Conservation (phyloP, 164 flowering plant genomes). For the Paratinospora sagittata region DNA sequence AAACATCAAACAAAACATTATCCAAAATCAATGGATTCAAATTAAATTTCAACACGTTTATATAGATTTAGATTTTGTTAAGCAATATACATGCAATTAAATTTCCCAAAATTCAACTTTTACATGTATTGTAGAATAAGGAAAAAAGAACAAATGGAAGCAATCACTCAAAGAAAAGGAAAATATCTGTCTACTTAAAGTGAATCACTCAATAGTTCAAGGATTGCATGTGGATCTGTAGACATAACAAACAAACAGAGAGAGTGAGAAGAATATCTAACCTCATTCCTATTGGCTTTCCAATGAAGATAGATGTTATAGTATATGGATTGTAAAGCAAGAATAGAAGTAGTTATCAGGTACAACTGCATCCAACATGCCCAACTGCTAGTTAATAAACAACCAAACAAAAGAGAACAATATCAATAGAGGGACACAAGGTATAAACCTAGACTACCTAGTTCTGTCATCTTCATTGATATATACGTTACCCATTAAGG, state of each 20-base stretch:
- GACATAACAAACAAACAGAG: not conserved
- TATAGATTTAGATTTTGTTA: too few relatives aligned
- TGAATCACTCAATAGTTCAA: too few relatives aligned
- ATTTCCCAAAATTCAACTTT: too few relatives aligned
- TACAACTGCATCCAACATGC: slow-evolving; percentile 44
- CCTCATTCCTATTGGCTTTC: slow-evolving; percentile 27
- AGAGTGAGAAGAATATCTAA: slow-evolving; percentile 4
- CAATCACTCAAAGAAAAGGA: not conserved
- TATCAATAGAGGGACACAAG: not conserved
- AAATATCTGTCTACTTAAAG: not conserved
- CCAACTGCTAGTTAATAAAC: not conserved
- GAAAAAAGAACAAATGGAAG: not conserved
- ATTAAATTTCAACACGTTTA: too few relatives aligned
- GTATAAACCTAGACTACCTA: not conserved
- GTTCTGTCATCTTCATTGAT: not conserved
- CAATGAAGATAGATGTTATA: slow-evolving; percentile 48
- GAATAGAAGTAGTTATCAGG: slow-evolving; percentile 38
- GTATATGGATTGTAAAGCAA: slow-evolving; percentile 46
- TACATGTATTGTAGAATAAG: too few relatives aligned
- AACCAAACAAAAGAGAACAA: not conserved
- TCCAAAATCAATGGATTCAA: too few relatives aligned
- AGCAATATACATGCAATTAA: too few relatives aligned
- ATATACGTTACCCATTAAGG: not conserved
- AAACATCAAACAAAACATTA: too few relatives aligned
- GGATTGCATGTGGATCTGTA: too few relatives aligned